Percentiles rank a stretch among this genome's conserved stretches.
phyloP scores from a whole-genome alignment of 2,329 filamentous ascomycete genomes.

The Rhexocercosporidium sp. region DNA sequence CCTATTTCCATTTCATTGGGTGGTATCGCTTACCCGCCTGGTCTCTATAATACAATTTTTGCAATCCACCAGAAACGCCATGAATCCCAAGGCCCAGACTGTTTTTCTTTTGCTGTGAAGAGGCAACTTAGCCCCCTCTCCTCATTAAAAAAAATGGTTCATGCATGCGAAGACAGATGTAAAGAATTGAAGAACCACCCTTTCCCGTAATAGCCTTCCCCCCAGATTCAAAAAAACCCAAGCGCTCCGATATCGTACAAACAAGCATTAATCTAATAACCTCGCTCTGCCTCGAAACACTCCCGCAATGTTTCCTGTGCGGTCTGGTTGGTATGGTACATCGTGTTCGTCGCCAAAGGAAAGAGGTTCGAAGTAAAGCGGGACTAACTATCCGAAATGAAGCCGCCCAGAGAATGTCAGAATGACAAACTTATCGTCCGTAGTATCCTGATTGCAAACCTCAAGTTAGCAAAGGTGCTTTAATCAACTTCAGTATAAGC shows the following conservation, averaged over 20 bases:
- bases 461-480: constrained; percentile 22
- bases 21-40: not conserved
- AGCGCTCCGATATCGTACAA: not conserved
- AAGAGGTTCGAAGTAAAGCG: not conserved
- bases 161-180: not conserved
- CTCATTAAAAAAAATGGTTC: not conserved
- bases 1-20: not conserved
- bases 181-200: not conserved
- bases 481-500: constrained; percentile 19
- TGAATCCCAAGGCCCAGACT: not conserved
- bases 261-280: not conserved
- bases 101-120: not conserved
- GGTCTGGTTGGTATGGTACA: not conserved
- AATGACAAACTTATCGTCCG: constrained; percentile 14
- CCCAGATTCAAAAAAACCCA: not conserved
- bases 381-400: no score
- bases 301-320: not conserved
- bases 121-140: not conserved
- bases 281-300: not conserved
- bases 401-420: not conserved
- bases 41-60: not conserved
- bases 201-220: not conserved
- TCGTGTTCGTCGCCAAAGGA: not conserved
- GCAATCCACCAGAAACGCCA: not conserved
- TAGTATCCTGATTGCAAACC: constrained; percentile 25